Conservation (phyloP, 2,329 filamentous ascomycete species). For the Talaromyces atroroseus region DNA sequence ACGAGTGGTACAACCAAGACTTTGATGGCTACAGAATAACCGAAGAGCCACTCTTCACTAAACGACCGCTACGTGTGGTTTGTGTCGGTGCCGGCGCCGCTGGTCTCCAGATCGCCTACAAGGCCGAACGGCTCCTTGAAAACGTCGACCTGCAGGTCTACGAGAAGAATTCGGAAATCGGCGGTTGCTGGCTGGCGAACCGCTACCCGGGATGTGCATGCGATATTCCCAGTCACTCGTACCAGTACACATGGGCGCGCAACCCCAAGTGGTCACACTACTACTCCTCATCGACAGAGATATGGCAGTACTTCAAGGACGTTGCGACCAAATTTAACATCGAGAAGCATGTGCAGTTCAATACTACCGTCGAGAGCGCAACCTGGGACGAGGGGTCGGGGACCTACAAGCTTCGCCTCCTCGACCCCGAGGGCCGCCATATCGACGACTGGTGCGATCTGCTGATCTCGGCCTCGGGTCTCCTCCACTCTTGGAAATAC, state of each 20-base stretch:
- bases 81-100: not conserved
- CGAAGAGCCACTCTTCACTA: not conserved
- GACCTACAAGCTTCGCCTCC: conserved; percentile 22
- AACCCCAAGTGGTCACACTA: not conserved
- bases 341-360: conserved; percentile 22
- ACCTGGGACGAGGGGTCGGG: conserved; percentile 23
- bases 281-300: conserved; percentile 22
- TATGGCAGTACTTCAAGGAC: conserved; percentile 22
- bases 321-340: conserved; percentile 21
- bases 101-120: not conserved
- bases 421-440: conserved; percentile 11
- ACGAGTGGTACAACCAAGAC: not conserved
- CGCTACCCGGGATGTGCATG: conserved; percentile 12
- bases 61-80: not conserved
- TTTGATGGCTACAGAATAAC: not conserved
- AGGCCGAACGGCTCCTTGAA: not conserved
- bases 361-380: conserved; percentile 20
- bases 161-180: conserved; percentile 11
- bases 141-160: conserved; percentile 1
- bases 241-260: not conserved
- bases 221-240: not conserved
- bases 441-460: conserved; percentile 19
- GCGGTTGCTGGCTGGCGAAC: conserved; percentile 12
- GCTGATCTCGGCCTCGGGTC: conserved; percentile 25
- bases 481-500: conserved; percentile 32